A percentile compares a stretch with the other conserved stretches of the same genome.
Conservation (phyloP, 306 rosid species). For the Sophora flavescens region DNA sequence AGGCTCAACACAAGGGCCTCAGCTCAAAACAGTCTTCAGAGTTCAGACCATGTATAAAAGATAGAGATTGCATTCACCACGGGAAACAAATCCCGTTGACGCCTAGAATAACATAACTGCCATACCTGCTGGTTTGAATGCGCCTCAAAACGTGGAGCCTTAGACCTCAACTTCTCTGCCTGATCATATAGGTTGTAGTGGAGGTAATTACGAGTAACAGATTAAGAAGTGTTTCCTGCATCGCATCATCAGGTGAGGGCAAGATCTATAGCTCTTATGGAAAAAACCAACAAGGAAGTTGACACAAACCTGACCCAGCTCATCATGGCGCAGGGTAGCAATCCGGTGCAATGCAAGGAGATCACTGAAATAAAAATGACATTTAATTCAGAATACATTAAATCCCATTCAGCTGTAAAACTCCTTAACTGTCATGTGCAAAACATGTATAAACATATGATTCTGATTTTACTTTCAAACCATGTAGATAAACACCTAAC, state of each 20-base stretch:
- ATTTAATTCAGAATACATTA: constrained; percentile 1
- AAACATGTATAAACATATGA: background rate
- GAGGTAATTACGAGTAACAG: constrained; percentile 95
- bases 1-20: constrained; percentile 8
- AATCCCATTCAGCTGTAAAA: constrained; percentile 27
- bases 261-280: constrained; percentile 33
- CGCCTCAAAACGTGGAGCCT: constrained; percentile 98
- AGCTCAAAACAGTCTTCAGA: background rate
- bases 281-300: background rate
- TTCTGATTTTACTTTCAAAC: background rate
- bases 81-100: background rate
- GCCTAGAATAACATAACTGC: constrained; percentile 23
- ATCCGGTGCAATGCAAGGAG: constrained; percentile 94
- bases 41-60: background rate
- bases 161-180: constrained; percentile 97
- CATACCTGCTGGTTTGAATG: constrained; percentile 98
- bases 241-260: constrained; percentile 38
- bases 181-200: constrained; percentile 93
- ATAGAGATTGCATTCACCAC: background rate
- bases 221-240: constrained; percentile 97
- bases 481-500: constrained; percentile 46
- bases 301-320: constrained; percentile 94
- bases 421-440: background rate
- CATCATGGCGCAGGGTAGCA: constrained; percentile 96
- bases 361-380: constrained; percentile 55